Evolutionary conservation across 495 filamentous ascomycete species (phyloP).

Genomic region (Barbatosphaeria neglecta): DNA sequence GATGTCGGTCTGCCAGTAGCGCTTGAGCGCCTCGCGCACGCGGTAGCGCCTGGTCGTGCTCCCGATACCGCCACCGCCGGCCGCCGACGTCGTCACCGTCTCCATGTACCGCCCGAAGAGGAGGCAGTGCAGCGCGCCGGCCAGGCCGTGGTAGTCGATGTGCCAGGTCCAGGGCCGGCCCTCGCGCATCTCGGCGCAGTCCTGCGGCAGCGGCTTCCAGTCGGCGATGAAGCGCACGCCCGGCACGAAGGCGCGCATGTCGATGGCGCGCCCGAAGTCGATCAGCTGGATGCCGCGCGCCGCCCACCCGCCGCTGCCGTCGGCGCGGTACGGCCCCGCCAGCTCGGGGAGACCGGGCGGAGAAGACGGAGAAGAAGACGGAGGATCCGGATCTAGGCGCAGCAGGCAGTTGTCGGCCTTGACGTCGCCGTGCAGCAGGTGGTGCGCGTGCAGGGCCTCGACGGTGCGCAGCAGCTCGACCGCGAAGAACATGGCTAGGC

Average conservation of each 20-base stretch:
- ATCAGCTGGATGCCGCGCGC: conserved; percentile 74
- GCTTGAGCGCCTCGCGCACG: conserved; percentile 67
- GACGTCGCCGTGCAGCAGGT: conserved; percentile 83
- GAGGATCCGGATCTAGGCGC: conserved; percentile 62
- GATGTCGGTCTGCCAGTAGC: conserved; percentile 91
- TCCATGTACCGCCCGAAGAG: conserved; percentile 94
- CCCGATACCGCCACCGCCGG: conserved; percentile 23
- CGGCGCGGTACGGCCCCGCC: conserved; percentile 49
- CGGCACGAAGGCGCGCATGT: conserved; percentile 71
- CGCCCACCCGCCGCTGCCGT: conserved; percentile 67
- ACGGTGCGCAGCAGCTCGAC: conserved; percentile 85
- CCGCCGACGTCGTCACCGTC: conserved; percentile 44
- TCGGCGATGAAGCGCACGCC: conserved; percentile 86
- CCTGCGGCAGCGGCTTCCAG: conserved; percentile 73
- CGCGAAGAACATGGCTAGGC: conserved; percentile 85
- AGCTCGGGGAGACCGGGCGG: conserved; percentile 20
- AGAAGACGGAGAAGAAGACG: too few relatives aligned
- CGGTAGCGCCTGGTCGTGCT: conserved; percentile 48
- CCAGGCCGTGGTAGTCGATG: conserved; percentile 86
- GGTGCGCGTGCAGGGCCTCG: conserved; percentile 69
- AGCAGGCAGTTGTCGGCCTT: conserved; percentile 93
- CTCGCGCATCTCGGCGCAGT: conserved; percentile 93
- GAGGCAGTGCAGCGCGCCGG: conserved; percentile 72
- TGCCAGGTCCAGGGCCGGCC: conserved; percentile 90
- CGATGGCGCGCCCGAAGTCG: conserved; percentile 90